A percentile compares a stretch with the other conserved stretches of the same genome.
These are phyloP conservation scores for Sugiyamaella neomexicana DNA, from an alignment of 1,139 yeast genomes.

Conservation along the genomic window DNA sequence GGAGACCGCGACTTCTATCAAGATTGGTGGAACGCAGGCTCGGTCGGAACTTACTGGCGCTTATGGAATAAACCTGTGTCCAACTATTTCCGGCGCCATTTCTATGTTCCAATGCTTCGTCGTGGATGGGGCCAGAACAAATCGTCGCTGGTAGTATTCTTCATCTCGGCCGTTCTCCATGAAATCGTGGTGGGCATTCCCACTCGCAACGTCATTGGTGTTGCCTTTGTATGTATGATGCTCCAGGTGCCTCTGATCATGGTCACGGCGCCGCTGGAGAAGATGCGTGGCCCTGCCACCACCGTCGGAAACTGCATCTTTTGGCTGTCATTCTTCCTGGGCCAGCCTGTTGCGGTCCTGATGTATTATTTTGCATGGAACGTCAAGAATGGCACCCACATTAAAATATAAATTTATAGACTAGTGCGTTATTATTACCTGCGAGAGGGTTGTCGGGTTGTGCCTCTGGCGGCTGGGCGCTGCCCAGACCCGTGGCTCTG, in stretches of 20 bases:
- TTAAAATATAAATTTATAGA: background rate
- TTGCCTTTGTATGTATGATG: conserved; percentile 47
- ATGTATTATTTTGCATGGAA: conserved; percentile 49
- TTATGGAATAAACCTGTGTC: conserved; percentile 69
- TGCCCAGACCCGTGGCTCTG: conserved; percentile 11
- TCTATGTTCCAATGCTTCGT: conserved; percentile 48
- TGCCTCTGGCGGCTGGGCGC: conserved; percentile 15
- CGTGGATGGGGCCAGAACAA: conserved; percentile 37
- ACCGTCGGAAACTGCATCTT: conserved; percentile 48
- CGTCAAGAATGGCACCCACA: conserved; percentile 35
- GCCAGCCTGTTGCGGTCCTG: conserved; percentile 48
- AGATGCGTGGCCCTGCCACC: conserved; percentile 42
- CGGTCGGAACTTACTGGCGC: conserved; percentile 65
- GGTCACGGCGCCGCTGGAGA: conserved; percentile 45
- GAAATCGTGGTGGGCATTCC: conserved; percentile 51
- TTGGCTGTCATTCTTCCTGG: conserved; percentile 48
- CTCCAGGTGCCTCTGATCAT: conserved; percentile 46
- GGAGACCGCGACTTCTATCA: conserved; percentile 72
- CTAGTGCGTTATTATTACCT: no score
- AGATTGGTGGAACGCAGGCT: conserved; percentile 75
- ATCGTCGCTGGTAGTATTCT: conserved; percentile 42
- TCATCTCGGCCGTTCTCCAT: conserved; percentile 47
- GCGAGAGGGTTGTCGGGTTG: no score
- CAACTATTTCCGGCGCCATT: conserved; percentile 61
- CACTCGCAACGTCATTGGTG: conserved; percentile 49